Conservation (phyloP, 345 rosid genomes). For the Anastatica hierochuntica region DNA sequence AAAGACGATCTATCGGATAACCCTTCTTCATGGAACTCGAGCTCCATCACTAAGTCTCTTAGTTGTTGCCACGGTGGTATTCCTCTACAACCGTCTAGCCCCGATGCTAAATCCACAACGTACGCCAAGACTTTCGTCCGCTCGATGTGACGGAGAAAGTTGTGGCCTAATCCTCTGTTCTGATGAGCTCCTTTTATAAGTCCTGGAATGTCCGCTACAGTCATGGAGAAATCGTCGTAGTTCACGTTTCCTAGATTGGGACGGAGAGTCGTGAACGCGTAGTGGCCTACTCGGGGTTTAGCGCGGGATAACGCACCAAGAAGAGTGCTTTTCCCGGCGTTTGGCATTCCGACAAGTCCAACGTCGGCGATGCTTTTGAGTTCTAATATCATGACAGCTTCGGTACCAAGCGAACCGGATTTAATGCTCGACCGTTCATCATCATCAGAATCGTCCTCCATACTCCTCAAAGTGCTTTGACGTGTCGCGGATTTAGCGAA, state of each 20-base stretch:
- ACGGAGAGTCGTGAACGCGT: conserved; percentile 81
- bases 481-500: conserved; percentile 8
- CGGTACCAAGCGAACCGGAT: conserved; percentile 57
- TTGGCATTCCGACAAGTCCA: conserved; percentile 96
- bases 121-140: conserved; percentile 91
- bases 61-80: conserved; percentile 80
- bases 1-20: conserved; percentile 64
- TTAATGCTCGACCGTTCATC: conserved; percentile 30
- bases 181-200: conserved; percentile 84
- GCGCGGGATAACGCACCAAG: conserved; percentile 81
- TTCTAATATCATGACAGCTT: conserved; percentile 56
- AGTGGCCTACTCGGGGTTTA: conserved; percentile 71
- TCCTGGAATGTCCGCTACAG: conserved; percentile 94
- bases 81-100: conserved; percentile 59
- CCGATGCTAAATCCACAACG: conserved; percentile 77
- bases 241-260: conserved; percentile 82
- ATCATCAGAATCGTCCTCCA: conserved; percentile 19
- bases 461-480: not conserved
- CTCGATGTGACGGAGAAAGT: conserved; percentile 84
- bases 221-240: conserved; percentile 68
- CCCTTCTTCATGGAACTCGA: conserved; percentile 76
- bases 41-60: conserved; percentile 65
- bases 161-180: conserved; percentile 82
- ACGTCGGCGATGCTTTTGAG: conserved; percentile 95
- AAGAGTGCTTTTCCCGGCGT: conserved; percentile 92